These are phyloP conservation scores for Corymbia calophylla DNA, from an alignment of 441 rosid genomes.

Conservation along the genomic window DNA sequence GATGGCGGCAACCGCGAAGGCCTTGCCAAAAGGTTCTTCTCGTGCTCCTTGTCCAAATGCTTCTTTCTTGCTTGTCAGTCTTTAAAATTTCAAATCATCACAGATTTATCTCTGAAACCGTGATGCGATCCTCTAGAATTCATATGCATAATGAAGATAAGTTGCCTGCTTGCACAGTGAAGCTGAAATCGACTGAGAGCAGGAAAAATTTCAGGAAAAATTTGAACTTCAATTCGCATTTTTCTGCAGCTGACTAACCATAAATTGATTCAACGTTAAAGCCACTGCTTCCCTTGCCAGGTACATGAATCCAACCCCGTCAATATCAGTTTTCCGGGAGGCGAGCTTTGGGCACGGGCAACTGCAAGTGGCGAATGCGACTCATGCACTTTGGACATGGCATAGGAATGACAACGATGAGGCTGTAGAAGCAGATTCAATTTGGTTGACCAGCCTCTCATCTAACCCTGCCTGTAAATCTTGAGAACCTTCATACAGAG, in stretches of 20 bases:
- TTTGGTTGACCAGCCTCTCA: conserved; percentile 37
- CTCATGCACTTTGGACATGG: conserved; percentile 59
- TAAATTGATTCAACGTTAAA: not conserved
- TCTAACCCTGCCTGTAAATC: conserved; percentile 34
- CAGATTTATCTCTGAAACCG: not conserved
- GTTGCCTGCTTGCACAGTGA: not conserved
- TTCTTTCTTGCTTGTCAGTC: not conserved
- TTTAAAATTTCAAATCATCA: not conserved
- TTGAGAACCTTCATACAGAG: not conserved
- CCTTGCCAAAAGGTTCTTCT: conserved; percentile 38
- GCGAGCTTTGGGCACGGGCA: conserved; percentile 72
- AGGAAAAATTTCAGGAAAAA: not conserved
- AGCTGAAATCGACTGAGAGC: not conserved
- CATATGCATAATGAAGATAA: not conserved
- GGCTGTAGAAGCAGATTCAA: conserved; percentile 9
- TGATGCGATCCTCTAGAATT: not conserved
- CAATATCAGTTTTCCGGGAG: conserved; percentile 52
- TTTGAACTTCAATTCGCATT: not conserved
- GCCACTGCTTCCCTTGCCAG: conserved; percentile 7
- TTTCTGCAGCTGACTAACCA: not conserved
- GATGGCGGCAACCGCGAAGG: conserved; percentile 89
- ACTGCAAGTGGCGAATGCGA: conserved; percentile 42
- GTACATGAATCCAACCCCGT: conserved; percentile 35
- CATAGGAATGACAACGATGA: conserved; percentile 45
- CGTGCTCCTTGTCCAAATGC: not conserved